Conservation (phyloP, 805 yeast species). For the Sungouiella blattae region DNA sequence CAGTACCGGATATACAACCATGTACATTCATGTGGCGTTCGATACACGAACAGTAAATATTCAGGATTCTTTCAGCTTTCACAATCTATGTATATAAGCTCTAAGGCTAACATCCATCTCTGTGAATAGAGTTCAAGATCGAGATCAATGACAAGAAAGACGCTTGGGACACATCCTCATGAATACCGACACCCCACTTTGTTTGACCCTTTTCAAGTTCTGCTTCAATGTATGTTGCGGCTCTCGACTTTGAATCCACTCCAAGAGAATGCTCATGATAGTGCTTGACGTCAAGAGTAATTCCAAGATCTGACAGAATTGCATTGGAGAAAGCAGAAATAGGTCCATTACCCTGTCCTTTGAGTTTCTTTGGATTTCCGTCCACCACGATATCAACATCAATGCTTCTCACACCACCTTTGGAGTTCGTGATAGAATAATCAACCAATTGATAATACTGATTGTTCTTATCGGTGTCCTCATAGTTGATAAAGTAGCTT, state of each 20-base stretch:
- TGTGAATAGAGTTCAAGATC: slow-evolving; percentile 49
- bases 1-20: no score
- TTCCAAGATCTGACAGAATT: slow-evolving; percentile 35
- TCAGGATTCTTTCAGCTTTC: no score
- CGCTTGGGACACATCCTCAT: slow-evolving; percentile 86
- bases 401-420: slow-evolving; percentile 39
- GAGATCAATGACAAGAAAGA: slow-evolving; percentile 68
- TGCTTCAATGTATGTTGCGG: slow-evolving; percentile 65
- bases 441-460: slow-evolving; percentile 39
- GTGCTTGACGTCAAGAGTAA: slow-evolving; percentile 57
- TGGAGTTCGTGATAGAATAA: slow-evolving; percentile 43
- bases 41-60: no score
- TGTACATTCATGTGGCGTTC: no score
- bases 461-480: slow-evolving; percentile 18
- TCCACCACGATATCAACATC: slow-evolving; percentile 48
- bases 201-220: slow-evolving; percentile 14
- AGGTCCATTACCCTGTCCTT: slow-evolving; percentile 80
- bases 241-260: slow-evolving; percentile 63
- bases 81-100: no score
- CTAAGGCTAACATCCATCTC: not conserved
- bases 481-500: slow-evolving; percentile 48
- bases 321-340: slow-evolving; percentile 65
- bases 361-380: slow-evolving; percentile 24
- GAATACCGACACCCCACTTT: slow-evolving; percentile 90
- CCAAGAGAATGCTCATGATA: slow-evolving; percentile 83